Conservation (phyloP, 1,284 basidiomycete species). For the Puccinia hordei region DNA sequence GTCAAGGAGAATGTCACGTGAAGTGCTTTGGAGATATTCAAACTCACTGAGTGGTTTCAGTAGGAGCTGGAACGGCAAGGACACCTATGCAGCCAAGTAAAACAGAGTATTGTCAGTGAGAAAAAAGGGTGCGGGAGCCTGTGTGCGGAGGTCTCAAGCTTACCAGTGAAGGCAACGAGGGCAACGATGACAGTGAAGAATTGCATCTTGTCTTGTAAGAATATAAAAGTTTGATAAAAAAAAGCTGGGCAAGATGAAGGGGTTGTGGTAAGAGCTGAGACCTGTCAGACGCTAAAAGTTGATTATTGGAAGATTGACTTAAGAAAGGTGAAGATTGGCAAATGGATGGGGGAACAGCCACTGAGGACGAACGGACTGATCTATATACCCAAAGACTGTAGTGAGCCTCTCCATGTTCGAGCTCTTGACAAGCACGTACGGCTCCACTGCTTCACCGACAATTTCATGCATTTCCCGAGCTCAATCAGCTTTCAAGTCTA, state of each 20-base stretch:
- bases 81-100: background rate
- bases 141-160: too few species aligned
- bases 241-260: background rate
- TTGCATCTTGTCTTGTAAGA: constrained; percentile 6
- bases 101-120: background rate
- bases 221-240: background rate
- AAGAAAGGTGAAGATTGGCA: background rate
- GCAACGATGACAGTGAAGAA: background rate
- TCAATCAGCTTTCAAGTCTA: too few species aligned
- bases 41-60: background rate
- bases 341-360: background rate
- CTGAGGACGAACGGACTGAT: background rate
- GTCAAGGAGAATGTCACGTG: too few species aligned
- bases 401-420: too few species aligned
- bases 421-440: too few species aligned
- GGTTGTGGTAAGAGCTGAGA: background rate
- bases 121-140: too few species aligned
- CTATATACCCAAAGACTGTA: constrained; percentile 10
- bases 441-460: background rate
- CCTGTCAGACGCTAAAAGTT: constrained; percentile 5
- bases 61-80: background rate
- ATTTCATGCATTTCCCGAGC: background rate
- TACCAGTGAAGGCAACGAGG: background rate
- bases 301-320: background rate
- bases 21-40: too few species aligned